Conservation (phyloP, 495 filamentous ascomycete species). For the Hamigera avellanea region DNA sequence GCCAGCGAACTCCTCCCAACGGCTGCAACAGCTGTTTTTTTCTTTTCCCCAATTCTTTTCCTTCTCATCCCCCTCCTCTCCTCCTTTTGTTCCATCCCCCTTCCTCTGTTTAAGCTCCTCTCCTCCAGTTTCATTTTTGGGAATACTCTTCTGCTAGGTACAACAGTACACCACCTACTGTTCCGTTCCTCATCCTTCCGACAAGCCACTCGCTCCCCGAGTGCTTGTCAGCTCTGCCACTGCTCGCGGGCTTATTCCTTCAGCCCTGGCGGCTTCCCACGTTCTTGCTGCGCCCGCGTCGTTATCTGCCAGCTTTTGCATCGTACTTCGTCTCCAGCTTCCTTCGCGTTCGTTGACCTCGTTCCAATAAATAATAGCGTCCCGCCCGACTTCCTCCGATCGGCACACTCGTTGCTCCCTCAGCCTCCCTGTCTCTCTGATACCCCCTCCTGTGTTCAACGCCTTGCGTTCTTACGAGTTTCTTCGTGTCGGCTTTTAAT, state of each 20-base stretch:
- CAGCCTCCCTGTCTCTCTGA: conserved; percentile 17
- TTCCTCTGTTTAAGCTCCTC: too few relatives aligned
- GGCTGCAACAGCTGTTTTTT: background rate
- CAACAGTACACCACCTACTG: too few relatives aligned
- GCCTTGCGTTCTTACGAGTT: too few relatives aligned
- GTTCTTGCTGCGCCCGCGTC: conserved; percentile 14
- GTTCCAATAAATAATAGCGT: background rate
- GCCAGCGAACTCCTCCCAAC: background rate
- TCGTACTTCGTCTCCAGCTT: conserved; percentile 3
- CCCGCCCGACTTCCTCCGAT: background rate
- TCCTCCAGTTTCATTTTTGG: too few relatives aligned
- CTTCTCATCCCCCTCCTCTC: conserved; percentile 1
- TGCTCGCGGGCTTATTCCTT: conserved; percentile 11
- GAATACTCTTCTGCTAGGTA: too few relatives aligned
- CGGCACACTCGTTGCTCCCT: conserved; percentile 4
- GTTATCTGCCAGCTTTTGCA: conserved; percentile 7
- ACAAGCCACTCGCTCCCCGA: too few relatives aligned
- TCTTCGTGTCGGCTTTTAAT: background rate
- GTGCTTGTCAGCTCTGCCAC: background rate
- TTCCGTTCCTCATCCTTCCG: too few relatives aligned
- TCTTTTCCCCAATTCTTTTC: too few relatives aligned
- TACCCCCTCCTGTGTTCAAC: conserved; percentile 12
- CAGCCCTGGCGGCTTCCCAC: conserved; percentile 24
- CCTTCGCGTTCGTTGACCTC: conserved; percentile 3
- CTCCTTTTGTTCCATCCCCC: conserved; percentile 1